Base-by-base conservation (phyloP, 2,329 filamentous ascomycete genomes). In the Pochonia chlamydosporia region DNA sequence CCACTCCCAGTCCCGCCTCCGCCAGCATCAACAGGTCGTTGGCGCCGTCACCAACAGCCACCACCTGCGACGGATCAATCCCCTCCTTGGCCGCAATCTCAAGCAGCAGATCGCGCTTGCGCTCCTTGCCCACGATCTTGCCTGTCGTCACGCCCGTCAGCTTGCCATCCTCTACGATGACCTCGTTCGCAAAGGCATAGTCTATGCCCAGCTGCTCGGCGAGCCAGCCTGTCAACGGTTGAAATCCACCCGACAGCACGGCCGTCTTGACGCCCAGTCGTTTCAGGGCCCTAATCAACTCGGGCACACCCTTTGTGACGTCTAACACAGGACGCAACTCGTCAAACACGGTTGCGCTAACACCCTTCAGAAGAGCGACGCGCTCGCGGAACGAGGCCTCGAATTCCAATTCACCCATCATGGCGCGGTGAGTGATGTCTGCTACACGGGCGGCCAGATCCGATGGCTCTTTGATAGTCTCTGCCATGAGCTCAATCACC, bases 341-440 rank as follows among this genome's bases (percentile, higher is more conserved):
- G 49, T 89, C 82, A 58, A 95, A 95, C 14, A 97, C 84, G 47
- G 80, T 80, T 9, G 78, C 82, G 0, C 87, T 82, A 7, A 96
- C 82, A 26, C 91, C 92, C 57, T 85, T 86, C 35, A 99, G 78
- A 37, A 97, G 75, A 35, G 78, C 78, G 24, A 95, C 89, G 18
- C 93, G 80, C 63, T 87, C 88, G 49, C 84, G 82, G 60, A 99
- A 82, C 1, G 87, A 91, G 1, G 81, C 79, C 44, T 91, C 84
- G 57, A 99, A 99, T 64, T 96, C 91, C 30, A 97, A 75, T 71
- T 97, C 91, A 50, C 93, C 93, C 56, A 92, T 84, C 93, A 99
- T 99, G 30, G 93, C 92, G 28, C 90, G 85, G 50, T 85, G 85
- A 0, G 93, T 99, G 56, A 99, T 97, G 58, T 85, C 82, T 9